Percentiles rank a stretch among this genome's conserved stretches.
Evolutionary conservation across 1,284 basidiomycete genomes (phyloP).

Genomic region (Paramarasmius palmivorus): DNA sequence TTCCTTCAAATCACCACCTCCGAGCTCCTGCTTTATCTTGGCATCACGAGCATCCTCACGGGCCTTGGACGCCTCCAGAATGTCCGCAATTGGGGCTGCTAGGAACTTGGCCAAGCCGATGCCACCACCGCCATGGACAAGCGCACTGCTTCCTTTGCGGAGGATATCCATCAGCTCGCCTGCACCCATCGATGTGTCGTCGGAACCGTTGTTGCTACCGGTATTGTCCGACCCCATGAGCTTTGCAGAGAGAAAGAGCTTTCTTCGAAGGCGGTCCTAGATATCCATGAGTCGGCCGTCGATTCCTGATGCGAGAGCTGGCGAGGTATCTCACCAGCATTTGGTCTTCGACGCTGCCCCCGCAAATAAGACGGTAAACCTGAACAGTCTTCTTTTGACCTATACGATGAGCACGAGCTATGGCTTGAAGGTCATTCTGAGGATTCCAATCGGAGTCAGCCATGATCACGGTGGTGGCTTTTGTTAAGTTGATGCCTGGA

Average conservation of each 20-base stretch:
- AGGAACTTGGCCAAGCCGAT: constrained; percentile 45
- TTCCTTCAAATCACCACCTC: constrained; percentile 22
- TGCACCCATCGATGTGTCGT: constrained; percentile 32
- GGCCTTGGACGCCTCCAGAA: constrained; percentile 43
- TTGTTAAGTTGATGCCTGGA: constrained; percentile 78
- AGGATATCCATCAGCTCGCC: constrained; percentile 56
- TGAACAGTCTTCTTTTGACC: constrained; percentile 69
- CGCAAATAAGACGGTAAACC: constrained; percentile 59
- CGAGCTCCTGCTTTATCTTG: constrained; percentile 42
- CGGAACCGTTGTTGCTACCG: constrained; percentile 15
- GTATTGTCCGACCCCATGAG: constrained; percentile 45
- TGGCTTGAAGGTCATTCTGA: constrained; percentile 87
- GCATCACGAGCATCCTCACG: constrained; percentile 40
- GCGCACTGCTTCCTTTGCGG: constrained; percentile 55
- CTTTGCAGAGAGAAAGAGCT: constrained; percentile 62
- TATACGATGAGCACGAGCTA: constrained; percentile 82
- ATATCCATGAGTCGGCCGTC: not conserved
- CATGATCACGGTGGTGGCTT: constrained; percentile 84
- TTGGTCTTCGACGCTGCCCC: constrained; percentile 65
- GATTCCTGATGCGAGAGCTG: not conserved
- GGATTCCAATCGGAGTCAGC: constrained; percentile 77
- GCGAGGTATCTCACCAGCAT: constrained; percentile 39
- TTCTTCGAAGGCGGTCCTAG: constrained; percentile 55
- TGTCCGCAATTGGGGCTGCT: constrained; percentile 38
- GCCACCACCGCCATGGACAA: constrained; percentile 36